These are phyloP conservation scores for Mariannaea sp. DNA, from an alignment of 2,329 filamentous ascomycete species.

Conservation along the genomic window DNA sequence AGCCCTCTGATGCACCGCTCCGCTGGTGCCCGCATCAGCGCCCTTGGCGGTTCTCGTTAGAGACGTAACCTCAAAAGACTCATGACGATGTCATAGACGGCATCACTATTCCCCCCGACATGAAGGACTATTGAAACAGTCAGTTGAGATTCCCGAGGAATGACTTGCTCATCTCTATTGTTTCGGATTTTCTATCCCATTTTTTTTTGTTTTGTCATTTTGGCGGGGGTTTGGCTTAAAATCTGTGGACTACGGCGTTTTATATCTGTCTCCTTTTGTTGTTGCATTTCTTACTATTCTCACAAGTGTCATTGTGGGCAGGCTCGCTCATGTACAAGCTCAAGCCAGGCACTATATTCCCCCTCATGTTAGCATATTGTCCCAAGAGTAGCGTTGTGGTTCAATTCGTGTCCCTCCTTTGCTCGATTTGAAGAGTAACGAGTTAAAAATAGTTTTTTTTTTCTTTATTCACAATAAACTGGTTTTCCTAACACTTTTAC, in stretches of 20 bases:
- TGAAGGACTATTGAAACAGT: slow-evolving; percentile 25
- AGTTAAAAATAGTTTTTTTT: slow-evolving; percentile 29
- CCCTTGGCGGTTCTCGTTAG: slow-evolving; percentile 60
- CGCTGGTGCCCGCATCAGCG: slow-evolving; percentile 67
- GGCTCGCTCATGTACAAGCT: slow-evolving; percentile 34
- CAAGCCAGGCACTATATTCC: slow-evolving; percentile 33
- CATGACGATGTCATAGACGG: slow-evolving; percentile 25
- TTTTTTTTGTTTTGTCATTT: too few relatives aligned
- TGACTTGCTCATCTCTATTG: slow-evolving; percentile 22
- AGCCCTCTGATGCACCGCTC: slow-evolving; percentile 64
- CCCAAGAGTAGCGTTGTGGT: slow-evolving; percentile 33
- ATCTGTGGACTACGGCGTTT: slow-evolving; percentile 41
- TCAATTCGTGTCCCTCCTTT: slow-evolving; percentile 34
- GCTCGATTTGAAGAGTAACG: slow-evolving; percentile 24
- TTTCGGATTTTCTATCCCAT: slow-evolving; percentile 27
- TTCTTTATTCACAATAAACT: neutral
- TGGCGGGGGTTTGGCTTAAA: slow-evolving; percentile 41
- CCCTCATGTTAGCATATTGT: slow-evolving; percentile 36
- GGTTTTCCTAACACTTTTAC: too few relatives aligned
- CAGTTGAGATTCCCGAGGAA: slow-evolving; percentile 16
- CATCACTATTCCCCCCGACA: slow-evolving; percentile 12
- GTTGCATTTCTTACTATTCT: slow-evolving; percentile 23
- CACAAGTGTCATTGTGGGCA: slow-evolving; percentile 28
- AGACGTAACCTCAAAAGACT: slow-evolving; percentile 5
- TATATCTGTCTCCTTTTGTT: slow-evolving; percentile 30